Percentiles rank a stretch among this genome's conserved stretches.
Conservation (phyloP, 2,329 filamentous ascomycete species). For the Fusarium chaquense region DNA sequence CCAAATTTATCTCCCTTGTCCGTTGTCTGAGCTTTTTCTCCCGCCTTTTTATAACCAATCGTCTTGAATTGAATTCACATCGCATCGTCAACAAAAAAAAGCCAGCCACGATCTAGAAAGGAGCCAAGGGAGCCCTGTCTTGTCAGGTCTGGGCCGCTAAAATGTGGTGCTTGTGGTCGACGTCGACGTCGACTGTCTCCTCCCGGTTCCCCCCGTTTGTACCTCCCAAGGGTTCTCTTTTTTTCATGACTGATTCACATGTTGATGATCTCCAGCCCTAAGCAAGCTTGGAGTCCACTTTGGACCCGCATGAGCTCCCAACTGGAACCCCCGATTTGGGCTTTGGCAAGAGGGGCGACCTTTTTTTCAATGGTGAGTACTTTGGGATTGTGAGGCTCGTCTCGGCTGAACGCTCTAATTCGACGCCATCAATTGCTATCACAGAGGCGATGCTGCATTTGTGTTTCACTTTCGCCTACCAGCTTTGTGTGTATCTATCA, state of each 20-base stretch:
- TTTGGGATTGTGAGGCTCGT: slow-evolving; percentile 16
- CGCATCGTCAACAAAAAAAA: slow-evolving; percentile 40
- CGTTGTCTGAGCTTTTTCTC: slow-evolving; percentile 25
- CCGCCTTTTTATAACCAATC: slow-evolving; percentile 29
- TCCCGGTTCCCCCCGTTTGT: slow-evolving; percentile 45
- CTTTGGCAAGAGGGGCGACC: slow-evolving; percentile 16
- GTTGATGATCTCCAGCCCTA: slow-evolving; percentile 49
- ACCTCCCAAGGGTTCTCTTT: slow-evolving; percentile 1
- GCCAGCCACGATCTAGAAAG: slow-evolving; percentile 19
- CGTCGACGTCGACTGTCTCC: slow-evolving; percentile 21
- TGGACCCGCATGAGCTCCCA: slow-evolving; percentile 41
- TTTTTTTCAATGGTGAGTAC: neutral
- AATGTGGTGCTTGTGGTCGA: slow-evolving; percentile 26
- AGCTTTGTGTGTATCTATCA: neutral
- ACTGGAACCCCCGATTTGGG: slow-evolving; percentile 35
- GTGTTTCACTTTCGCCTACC: slow-evolving; percentile 7
- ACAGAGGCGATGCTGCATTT: neutral
- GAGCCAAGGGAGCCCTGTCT: slow-evolving; percentile 5
- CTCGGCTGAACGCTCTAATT: slow-evolving; percentile 13
- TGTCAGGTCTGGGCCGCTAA: slow-evolving; percentile 19
- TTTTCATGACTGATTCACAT: slow-evolving; percentile 42
- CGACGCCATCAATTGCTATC: slow-evolving; percentile 4
- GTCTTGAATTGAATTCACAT: slow-evolving; percentile 36
- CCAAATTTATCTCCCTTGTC: slow-evolving; percentile 38
- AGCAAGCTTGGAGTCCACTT: slow-evolving; percentile 29